Evolutionary conservation across 257 asterid genomes (phyloP), one percentile per base, ranked within the genome.

Genomic region (Knoxia roxburghii): DNA sequence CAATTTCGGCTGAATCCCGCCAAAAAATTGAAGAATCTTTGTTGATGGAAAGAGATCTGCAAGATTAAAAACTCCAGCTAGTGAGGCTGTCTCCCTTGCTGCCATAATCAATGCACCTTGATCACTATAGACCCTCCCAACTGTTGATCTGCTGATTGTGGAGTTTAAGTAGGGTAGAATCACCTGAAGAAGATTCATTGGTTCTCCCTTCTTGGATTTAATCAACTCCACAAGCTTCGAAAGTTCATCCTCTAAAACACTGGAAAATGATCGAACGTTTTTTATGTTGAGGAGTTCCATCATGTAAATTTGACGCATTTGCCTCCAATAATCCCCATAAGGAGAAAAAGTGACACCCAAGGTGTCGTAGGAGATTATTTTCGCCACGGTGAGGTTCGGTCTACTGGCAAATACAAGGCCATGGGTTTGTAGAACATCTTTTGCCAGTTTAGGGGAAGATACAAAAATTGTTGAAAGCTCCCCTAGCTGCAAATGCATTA

Each of bases 401-500:
- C 75, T 39, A 24, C 52, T 70, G 7, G 76, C 68, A 18, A 79
- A 75, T 20, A 21, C 52, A n/a, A 67, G 41, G 13, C 73, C 77
- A 9, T 72, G 68, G 7, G 69, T 75, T 72, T 72, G 76, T 35
- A 75, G 26, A 52, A 79, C 65, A 69, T 75, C 57, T 62, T 72
- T 75, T n/a, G 80, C 80, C 63, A 72, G 17, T 17, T 72, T 52
- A 21, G 80, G 64, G 0, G 78, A 75, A 29, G 77, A 76, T 13
- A 79, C 54, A 35, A 72, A 57, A 48, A 79, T 37, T 12, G 70
- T 69, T 53, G 76, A 71, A 46, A 65, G 51, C 30, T 67, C 70
- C 24, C 80, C 76, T 0, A 75, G 75, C 37, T 75, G 68, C 30
- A 72, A 65, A 4, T 68, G 65, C 76, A 75, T 75, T 4, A 39